Conservation (phyloP, 177 flowering plant species). For the Vitis hybrid region DNA sequence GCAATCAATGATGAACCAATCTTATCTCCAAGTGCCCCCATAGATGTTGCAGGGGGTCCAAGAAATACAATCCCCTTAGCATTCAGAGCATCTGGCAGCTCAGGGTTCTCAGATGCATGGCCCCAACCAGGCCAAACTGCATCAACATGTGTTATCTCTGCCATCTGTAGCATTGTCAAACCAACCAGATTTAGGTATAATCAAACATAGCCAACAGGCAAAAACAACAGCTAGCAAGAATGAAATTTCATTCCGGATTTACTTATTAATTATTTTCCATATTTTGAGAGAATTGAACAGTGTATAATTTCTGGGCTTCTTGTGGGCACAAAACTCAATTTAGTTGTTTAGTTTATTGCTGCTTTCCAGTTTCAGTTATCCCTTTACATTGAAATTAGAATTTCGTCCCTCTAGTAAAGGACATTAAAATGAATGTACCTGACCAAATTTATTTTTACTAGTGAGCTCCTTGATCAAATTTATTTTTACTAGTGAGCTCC, state of each 20-base stretch:
- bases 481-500: no score
- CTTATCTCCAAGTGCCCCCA: constrained; percentile 98
- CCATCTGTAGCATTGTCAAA: constrained; percentile 56
- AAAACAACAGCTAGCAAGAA: background rate
- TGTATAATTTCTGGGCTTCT: background rate
- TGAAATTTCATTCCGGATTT: background rate
- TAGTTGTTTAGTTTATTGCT: background rate
- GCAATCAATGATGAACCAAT: constrained; percentile 99
- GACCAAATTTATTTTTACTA: no score
- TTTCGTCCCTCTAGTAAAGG: no score
- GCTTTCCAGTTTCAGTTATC: no score
- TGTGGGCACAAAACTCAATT: background rate
- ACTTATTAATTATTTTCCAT: background rate
- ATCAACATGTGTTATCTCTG: constrained; percentile 92
- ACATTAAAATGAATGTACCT: no score
- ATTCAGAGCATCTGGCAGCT: constrained; percentile 87
- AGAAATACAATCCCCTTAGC: constrained; percentile 88
- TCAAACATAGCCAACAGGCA: background rate
- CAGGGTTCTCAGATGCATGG: constrained; percentile 99
- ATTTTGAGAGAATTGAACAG: constrained; percentile 1
- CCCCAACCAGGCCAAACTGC: constrained; percentile 99
- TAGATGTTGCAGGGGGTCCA: constrained; percentile 91
- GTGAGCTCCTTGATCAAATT: no score
- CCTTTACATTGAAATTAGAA: no score
- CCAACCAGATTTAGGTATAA: no score